These are phyloP conservation scores for Rachicladosporium sp. DNA, from an alignment of 2,329 filamentous ascomycete species.

Conservation along the genomic window DNA sequence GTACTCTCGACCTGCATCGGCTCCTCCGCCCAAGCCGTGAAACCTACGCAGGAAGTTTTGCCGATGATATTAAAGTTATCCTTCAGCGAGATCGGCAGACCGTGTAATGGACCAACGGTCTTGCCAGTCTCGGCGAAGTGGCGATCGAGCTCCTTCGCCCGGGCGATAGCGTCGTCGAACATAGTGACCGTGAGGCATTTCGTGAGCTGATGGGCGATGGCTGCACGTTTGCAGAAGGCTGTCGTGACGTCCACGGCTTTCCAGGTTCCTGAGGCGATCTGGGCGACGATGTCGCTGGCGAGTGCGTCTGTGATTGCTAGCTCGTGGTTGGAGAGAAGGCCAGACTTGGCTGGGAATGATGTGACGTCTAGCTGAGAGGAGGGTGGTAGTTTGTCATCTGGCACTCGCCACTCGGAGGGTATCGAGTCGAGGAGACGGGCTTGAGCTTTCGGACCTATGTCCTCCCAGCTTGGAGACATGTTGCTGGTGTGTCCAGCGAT, in stretches of 20 bases:
- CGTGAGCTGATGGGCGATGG: conserved; percentile 44
- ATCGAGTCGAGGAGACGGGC: conserved; percentile 37
- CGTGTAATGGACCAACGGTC: conserved; percentile 53
- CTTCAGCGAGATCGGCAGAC: conserved; percentile 54
- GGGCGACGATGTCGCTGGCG: conserved; percentile 29
- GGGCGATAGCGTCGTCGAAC: conserved; percentile 40
- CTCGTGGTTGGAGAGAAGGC: conserved; percentile 46
- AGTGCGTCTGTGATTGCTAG: conserved; percentile 37
- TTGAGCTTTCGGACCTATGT: conserved; percentile 22
- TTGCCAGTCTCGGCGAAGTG: conserved; percentile 34
- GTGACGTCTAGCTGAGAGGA: conserved; percentile 45
- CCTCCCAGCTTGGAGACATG: conserved; percentile 3
- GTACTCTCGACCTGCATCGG: conserved; percentile 45
- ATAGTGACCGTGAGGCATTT: conserved; percentile 50
- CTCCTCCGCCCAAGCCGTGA: conserved; percentile 48
- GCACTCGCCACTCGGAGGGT: conserved; percentile 46
- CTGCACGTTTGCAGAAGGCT: conserved; percentile 43
- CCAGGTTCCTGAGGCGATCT: conserved; percentile 31
- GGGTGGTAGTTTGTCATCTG: conserved; percentile 40
- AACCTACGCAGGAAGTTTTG: conserved; percentile 50
- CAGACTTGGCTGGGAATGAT: conserved; percentile 41
- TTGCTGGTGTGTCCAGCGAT: neutral
- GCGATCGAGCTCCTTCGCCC: conserved; percentile 41
- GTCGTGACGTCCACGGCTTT: conserved; percentile 40
- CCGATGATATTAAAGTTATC: conserved; percentile 56